Percentiles rank a stretch among this genome's conserved stretches.
These are phyloP conservation scores for Acaromyces ingoldii DNA, from an alignment of 1,284 basidiomycete species.

Conservation along the genomic window DNA sequence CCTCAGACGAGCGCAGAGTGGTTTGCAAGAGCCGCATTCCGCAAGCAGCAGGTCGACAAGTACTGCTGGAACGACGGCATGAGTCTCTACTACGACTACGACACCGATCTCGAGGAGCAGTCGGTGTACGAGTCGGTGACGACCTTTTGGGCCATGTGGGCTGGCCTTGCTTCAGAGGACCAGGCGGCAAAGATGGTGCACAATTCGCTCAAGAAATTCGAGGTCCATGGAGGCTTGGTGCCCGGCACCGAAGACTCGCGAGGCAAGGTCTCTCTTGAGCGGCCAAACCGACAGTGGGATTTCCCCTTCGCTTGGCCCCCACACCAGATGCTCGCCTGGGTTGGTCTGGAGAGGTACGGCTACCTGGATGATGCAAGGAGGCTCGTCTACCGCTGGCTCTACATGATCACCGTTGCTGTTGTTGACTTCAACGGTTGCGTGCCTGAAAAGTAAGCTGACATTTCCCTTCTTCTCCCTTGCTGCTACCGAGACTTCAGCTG, in stretches of 20 bases:
- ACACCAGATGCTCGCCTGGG: constrained; percentile 71
- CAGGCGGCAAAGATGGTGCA: constrained; percentile 86
- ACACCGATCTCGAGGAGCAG: constrained; percentile 82
- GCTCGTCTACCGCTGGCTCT: constrained; percentile 89
- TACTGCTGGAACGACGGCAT: constrained; percentile 96
- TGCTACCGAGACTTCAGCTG: too few species aligned
- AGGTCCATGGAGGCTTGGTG: constrained; percentile 90
- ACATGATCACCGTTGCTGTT: constrained; percentile 63
- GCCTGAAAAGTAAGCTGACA: constrained; percentile 4
- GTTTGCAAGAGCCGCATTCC: constrained; percentile 44
- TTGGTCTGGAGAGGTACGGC: constrained; percentile 91
- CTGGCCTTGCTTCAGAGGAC: constrained; percentile 88
- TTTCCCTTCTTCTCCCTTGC: background rate
- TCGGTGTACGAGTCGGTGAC: constrained; percentile 93
- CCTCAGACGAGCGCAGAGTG: constrained; percentile 44
- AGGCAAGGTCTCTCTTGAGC: constrained; percentile 86
- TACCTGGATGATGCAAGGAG: constrained; percentile 89
- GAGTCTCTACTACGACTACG: constrained; percentile 92
- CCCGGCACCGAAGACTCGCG: constrained; percentile 94
- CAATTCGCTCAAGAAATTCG: constrained; percentile 85
- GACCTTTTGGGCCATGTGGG: constrained; percentile 93
- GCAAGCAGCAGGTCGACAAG: constrained; percentile 71
- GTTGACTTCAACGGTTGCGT: constrained; percentile 67
- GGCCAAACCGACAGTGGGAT: constrained; percentile 98
- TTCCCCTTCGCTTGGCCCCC: constrained; percentile 70